phyloP scores from a whole-genome alignment of 2,329 filamentous ascomycete species.

The Tolypocladium paradoxum region DNA sequence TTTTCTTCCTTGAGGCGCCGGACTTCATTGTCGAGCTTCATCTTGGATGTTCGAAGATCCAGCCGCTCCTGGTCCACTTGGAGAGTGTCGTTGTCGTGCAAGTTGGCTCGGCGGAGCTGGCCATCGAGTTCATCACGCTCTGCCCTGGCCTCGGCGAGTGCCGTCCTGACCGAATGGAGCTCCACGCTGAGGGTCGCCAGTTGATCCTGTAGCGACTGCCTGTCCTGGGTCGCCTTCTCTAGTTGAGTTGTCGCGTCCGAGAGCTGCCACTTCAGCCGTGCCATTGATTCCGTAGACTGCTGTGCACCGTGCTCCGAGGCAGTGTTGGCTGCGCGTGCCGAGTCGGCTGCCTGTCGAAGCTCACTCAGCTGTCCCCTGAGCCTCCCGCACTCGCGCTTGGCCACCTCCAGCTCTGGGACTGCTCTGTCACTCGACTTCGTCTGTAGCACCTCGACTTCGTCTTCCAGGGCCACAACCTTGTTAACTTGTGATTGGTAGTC shows the following conservation, averaged over 20 bases:
- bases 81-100: slow-evolving; percentile 47
- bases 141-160: slow-evolving; percentile 46
- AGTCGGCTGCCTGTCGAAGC: slow-evolving; percentile 13
- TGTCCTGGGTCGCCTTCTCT: slow-evolving; percentile 46
- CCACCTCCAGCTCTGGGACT: slow-evolving; percentile 7
- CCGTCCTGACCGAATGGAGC: slow-evolving; percentile 45
- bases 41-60: slow-evolving; percentile 55
- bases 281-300: slow-evolving; percentile 30
- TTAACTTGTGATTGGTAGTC: slow-evolving; percentile 52
- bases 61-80: slow-evolving; percentile 58
- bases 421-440: slow-evolving; percentile 4
- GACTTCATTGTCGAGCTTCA: slow-evolving; percentile 57
- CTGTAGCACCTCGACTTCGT: slow-evolving; percentile 67
- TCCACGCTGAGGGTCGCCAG: slow-evolving; percentile 49
- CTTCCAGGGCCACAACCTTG: slow-evolving; percentile 58
- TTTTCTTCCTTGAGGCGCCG: slow-evolving; percentile 56
- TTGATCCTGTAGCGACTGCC: slow-evolving; percentile 52
- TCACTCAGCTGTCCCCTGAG: slow-evolving; percentile 27
- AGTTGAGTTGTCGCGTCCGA: slow-evolving; percentile 49
- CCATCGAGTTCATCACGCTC: slow-evolving; percentile 57
- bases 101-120: slow-evolving; percentile 43
- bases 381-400: slow-evolving; percentile 15
- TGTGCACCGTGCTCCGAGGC: slow-evolving; percentile 22
- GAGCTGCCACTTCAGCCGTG: slow-evolving; percentile 44
- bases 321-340: slow-evolving; percentile 15